Conservation (phyloP, 1,139 yeast species). For the Kurtzmaniella quercitrusa region DNA sequence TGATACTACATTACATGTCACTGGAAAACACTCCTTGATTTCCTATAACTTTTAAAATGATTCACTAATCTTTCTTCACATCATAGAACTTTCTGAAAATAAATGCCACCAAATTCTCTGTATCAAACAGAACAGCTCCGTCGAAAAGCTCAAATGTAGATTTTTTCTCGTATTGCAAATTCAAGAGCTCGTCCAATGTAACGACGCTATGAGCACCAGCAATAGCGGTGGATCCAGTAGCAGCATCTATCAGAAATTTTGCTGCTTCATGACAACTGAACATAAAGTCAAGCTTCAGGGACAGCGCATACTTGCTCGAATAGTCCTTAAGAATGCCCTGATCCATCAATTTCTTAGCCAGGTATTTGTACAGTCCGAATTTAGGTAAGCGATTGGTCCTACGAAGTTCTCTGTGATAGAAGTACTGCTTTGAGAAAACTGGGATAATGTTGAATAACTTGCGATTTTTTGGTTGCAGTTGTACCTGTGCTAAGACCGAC, state of each 20-base stretch:
- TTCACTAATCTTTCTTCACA: conserved; percentile 20
- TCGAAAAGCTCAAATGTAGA: conserved; percentile 53
- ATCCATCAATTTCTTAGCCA: conserved; percentile 72
- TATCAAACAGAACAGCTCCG: conserved; percentile 62
- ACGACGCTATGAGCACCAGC: conserved; percentile 53
- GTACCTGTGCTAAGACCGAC: conserved; percentile 58
- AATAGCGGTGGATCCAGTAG: conserved; percentile 37
- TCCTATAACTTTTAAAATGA: background rate
- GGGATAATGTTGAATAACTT: conserved; percentile 51
- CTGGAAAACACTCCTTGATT: background rate
- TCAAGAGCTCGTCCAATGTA: conserved; percentile 65
- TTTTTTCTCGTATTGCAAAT: conserved; percentile 60
- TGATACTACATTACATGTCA: background rate
- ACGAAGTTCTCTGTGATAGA: conserved; percentile 69
- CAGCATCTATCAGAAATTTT: conserved; percentile 64
- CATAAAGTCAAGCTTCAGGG: conserved; percentile 69
- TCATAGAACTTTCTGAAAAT: conserved; percentile 73
- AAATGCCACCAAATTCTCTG: conserved; percentile 60
- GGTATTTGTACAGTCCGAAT: conserved; percentile 81
- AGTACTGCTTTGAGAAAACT: conserved; percentile 75
- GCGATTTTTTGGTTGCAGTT: conserved; percentile 49
- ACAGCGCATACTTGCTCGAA: conserved; percentile 34
- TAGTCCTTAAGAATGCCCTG: conserved; percentile 63
- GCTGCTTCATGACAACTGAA: conserved; percentile 76
- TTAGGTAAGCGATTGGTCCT: conserved; percentile 65